A percentile compares a stretch with the other conserved stretches of the same genome.
Evolutionary conservation across 768 basidiomycete genomes (phyloP).

Genomic region (Cyclocybe cylindracea): DNA sequence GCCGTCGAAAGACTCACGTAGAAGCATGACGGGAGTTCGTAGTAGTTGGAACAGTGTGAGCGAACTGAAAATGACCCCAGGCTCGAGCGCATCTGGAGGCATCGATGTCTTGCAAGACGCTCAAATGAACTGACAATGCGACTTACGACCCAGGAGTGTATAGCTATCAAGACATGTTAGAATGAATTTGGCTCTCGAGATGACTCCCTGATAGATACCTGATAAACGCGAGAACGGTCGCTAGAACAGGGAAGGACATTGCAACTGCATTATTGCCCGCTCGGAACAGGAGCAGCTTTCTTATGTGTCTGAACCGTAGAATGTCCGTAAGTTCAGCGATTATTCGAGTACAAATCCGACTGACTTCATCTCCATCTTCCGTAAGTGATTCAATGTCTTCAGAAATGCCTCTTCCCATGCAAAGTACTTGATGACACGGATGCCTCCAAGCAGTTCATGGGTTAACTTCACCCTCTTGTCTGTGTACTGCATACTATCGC

Average conservation of each 20-base stretch:
- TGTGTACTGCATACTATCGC: constrained; percentile 80
- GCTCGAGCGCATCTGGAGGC: constrained; percentile 45
- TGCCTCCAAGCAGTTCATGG: constrained; percentile 84
- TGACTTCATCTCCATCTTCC: constrained; percentile 68
- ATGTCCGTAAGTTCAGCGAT: background rate
- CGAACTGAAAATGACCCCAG: constrained; percentile 80
- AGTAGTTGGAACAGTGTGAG: constrained; percentile 83
- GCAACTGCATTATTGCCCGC: constrained; percentile 67
- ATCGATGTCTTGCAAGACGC: background rate
- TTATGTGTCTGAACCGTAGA: constrained; percentile 49
- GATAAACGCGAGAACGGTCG: constrained; percentile 74
- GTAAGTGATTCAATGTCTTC: constrained; percentile 62
- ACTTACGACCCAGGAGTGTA: background rate
- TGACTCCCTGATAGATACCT: constrained; percentile 49
- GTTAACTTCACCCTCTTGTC: constrained; percentile 86
- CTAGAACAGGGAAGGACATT: constrained; percentile 70
- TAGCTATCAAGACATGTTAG: background rate
- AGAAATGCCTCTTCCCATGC: constrained; percentile 85
- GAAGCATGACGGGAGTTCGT: constrained; percentile 76
- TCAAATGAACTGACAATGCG: background rate
- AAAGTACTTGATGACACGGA: constrained; percentile 90
- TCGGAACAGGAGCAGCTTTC: constrained; percentile 63
- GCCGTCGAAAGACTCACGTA: constrained; percentile 37
- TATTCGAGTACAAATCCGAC: constrained; percentile 13
- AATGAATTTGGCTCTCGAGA: background rate